A percentile compares a stretch with the other conserved stretches of the same genome.
phyloP scores from a whole-genome alignment of 768 basidiomycete species.

The Auriscalpium vulgare region DNA sequence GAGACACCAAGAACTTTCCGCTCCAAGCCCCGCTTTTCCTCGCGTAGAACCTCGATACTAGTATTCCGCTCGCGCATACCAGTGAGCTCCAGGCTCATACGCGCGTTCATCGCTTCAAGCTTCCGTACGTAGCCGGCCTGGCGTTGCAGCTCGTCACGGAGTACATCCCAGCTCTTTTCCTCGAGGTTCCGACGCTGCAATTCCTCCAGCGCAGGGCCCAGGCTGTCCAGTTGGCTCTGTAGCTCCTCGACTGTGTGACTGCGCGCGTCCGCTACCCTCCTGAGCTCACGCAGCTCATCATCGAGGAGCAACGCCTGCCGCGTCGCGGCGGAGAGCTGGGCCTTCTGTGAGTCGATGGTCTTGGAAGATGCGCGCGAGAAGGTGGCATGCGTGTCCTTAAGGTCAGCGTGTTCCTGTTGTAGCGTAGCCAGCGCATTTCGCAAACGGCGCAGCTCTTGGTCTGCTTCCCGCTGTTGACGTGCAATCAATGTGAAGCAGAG shows the following conservation, averaged over 20 bases:
- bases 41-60: constrained; percentile 61
- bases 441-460: constrained; percentile 44
- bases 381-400: constrained; percentile 45
- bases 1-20: constrained; percentile 42
- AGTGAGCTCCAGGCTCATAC: constrained; percentile 44
- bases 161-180: constrained; percentile 51
- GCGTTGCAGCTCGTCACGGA: constrained; percentile 60
- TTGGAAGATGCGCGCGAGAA: constrained; percentile 43
- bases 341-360: constrained; percentile 40
- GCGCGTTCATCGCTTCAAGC: constrained; percentile 52
- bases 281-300: constrained; percentile 37
- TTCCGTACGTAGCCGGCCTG: constrained; percentile 54
- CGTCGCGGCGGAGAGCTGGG: constrained; percentile 40
- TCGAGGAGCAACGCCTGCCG: constrained; percentile 40
- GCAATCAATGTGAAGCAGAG: not conserved
- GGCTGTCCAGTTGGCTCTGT: constrained; percentile 41
- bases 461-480: constrained; percentile 34
- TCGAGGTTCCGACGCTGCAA: constrained; percentile 26
- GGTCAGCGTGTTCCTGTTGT: constrained; percentile 51
- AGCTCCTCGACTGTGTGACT: constrained; percentile 34
- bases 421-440: constrained; percentile 41
- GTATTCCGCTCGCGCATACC: constrained; percentile 46
- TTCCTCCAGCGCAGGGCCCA: constrained; percentile 27
- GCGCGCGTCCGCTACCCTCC: constrained; percentile 34
- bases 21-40: constrained; percentile 65